Evolutionary conservation across 2,329 filamentous ascomycete species (phyloP).

Genomic region (Didymella pomorum): DNA sequence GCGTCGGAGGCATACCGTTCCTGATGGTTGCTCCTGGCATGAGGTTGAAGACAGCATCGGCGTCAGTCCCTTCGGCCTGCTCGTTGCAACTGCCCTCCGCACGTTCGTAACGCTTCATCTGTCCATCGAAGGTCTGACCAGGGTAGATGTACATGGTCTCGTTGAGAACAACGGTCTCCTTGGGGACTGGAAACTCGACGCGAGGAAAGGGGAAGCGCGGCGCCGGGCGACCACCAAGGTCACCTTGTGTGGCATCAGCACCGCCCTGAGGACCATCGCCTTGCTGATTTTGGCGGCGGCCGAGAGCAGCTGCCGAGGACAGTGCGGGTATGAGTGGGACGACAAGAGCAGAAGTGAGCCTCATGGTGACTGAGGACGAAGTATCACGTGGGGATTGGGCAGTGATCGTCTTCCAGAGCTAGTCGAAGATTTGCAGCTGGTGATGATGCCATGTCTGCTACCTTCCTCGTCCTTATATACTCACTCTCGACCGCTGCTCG

Average conservation of each 20-base stretch:
- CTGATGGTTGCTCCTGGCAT: slow-evolving; percentile 32
- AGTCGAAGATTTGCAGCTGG: slow-evolving; percentile 21
- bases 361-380: slow-evolving; percentile 22
- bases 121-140: slow-evolving; percentile 35
- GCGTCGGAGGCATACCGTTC: slow-evolving; percentile 2
- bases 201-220: slow-evolving; percentile 36
- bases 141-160: slow-evolving; percentile 37
- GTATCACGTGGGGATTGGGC: background rate
- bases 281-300: slow-evolving; percentile 28
- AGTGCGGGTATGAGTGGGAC: slow-evolving; percentile 33
- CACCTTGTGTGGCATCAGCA: slow-evolving; percentile 34
- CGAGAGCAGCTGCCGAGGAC: slow-evolving; percentile 30
- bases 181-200: slow-evolving; percentile 33
- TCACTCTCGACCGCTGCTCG: slow-evolving; percentile 7
- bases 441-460: slow-evolving; percentile 17
- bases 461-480: slow-evolving; percentile 19
- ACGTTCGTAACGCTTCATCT: slow-evolving; percentile 41
- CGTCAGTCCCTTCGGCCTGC: slow-evolving; percentile 37
- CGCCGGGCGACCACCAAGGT: slow-evolving; percentile 31
- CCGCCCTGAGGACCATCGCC: slow-evolving; percentile 35
- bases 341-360: slow-evolving; percentile 28
- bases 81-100: slow-evolving; percentile 36
- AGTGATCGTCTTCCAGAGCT: slow-evolving; percentile 5
- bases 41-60: slow-evolving; percentile 38
- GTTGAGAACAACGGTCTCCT: slow-evolving; percentile 36